Evolutionary conservation across 495 filamentous ascomycete species (phyloP), one percentile per base, ranked within the genome.

Genomic region (Chaetomium fimeti): DNA sequence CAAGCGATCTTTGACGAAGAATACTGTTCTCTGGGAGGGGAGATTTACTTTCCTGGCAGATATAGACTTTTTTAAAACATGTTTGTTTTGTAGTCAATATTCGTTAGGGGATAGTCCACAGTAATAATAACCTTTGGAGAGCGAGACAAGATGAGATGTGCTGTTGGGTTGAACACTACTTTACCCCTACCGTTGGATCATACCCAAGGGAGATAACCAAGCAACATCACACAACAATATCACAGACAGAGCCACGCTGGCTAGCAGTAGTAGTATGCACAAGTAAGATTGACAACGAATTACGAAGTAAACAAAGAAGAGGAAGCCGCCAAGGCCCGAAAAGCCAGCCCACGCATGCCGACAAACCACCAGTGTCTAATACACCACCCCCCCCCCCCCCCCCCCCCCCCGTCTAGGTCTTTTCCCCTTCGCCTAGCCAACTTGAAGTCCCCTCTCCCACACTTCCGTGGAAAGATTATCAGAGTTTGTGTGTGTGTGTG

Each of bases 221-320:
- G 40, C 13, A 16, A 18, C 13, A 43, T 0, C 16, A 43, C 9
- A 43, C 16, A 43, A 43, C 40, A 13, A 13, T 43, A 18, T 43
- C 5, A 47, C 20, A 28, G 27, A 22, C 5, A 43, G 12, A 18
- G 38, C 12, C 7, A 29, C 2, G 25, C 40, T 18, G 18, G 13
- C 38, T 43, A 43, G n/a, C n/a, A n/a, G 22, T 22, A 51, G 27
- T 29, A 54, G 40, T 29, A 32, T n/a, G 25, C 51, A 54, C 25
- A 54, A 54, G 27, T 18, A 54, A 32, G 29, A 32, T 51, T 51
- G 22, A 53, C 51, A 54, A 54, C 6, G 27, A 54, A 32, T 13
- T 51, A 54, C 6, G 27, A 54, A 32, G 3, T 51, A 24, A 51
- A 51, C 22, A 27, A 51, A 51, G 40, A 43, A 43, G 40, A 43